Evolutionary conservation across 2,329 filamentous ascomycete genomes (phyloP), one percentile per base, ranked within the genome.

Genomic region (Alternaria arborescens): DNA sequence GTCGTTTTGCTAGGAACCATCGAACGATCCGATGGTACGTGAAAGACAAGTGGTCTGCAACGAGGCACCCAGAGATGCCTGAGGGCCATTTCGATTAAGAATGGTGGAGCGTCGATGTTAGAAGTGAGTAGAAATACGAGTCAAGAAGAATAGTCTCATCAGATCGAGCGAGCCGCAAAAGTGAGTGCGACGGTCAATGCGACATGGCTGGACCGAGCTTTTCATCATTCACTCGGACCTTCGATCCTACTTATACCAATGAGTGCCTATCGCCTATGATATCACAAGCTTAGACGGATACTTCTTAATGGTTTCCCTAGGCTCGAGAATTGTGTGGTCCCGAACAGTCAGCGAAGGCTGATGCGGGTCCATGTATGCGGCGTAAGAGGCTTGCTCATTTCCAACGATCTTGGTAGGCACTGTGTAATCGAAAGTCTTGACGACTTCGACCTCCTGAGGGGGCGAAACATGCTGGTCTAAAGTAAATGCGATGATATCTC

Each of bases 141-240:
- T 34, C 20, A 52, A 16, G 22, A 52, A 52, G 48, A 26, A 26
- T 18, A 11, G 22, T 38, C 24, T 28, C 32, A 3, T 8, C 24
- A 28, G 20, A 52, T 52, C 50, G 12, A 28, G 16, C 30, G 34
- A 41, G 34, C 32, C 20, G 32, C 22, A 41, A 41, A 41, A 30
- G 50, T 52, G 50, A 38, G 16, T 52, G 22, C 16, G 36, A 52
- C 32, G 22, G 50, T 52, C 34, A 30, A 38, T 28, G 26, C 24
- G 50, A 52, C 32, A n/a, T 52, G 32, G 36, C 20, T 52, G 50
- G 26, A 57, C 41, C 42, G 42, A 50, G 52, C 52, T 57, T 51
- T 48, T 54, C 55, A 34, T 30, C 20, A 34, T 52, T 52, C 24
- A 52, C 50, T 50, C 2, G 1, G 20, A 20, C 8, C 46, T 34